These are phyloP conservation scores for Piper betle DNA, from an alignment of 164 flowering plant species.

Conservation along the genomic window DNA sequence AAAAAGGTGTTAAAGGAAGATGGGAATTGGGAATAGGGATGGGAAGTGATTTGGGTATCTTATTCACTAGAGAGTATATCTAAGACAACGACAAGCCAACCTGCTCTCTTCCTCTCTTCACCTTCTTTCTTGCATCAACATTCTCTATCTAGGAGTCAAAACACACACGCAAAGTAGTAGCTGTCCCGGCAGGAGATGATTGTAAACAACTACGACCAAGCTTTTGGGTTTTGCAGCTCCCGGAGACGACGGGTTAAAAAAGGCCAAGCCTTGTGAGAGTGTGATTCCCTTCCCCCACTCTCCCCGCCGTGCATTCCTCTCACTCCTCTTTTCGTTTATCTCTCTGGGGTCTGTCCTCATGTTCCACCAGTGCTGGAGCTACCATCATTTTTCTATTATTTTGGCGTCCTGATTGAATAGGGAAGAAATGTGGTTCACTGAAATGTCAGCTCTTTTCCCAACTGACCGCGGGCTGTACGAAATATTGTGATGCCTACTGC, in stretches of 20 bases:
- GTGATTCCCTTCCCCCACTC: constrained; percentile 54
- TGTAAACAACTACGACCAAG: constrained; percentile 7
- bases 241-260: constrained; percentile 61
- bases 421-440: neutral
- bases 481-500: neutral
- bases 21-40: neutral
- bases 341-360: neutral
- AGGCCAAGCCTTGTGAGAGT: constrained; percentile 12
- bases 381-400: neutral
- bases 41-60: neutral
- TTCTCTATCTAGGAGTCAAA: constrained; percentile 30
- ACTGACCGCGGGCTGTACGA: neutral
- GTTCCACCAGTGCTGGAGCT: neutral
- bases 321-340: constrained; percentile 1
- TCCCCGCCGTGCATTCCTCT: constrained; percentile 20
- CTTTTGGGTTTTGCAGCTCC: constrained; percentile 22
- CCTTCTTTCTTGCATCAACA: constrained; percentile 14
- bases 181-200: constrained; percentile 7
- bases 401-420: neutral
- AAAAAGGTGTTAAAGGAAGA: neutral
- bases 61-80: constrained; percentile 14
- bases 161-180: constrained; percentile 5
- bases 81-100: constrained; percentile 58
- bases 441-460: neutral
- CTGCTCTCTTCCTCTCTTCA: constrained; percentile 19